These are phyloP conservation scores for Cylindrodendrum hubeiense DNA, from an alignment of 2,329 filamentous ascomycete species.

Conservation along the genomic window DNA sequence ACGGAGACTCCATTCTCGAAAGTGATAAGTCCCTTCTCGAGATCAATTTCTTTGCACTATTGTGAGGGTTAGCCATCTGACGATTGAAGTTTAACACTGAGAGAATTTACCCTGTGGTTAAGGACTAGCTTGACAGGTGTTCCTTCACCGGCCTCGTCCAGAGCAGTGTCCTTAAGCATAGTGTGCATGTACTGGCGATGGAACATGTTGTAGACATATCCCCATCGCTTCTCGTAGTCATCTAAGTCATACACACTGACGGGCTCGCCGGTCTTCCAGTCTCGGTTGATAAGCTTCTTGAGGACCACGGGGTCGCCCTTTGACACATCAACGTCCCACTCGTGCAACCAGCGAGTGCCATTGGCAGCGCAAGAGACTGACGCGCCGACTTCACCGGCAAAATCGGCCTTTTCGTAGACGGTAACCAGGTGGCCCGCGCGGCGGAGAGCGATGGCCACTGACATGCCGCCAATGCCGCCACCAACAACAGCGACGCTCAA, in stretches of 20 bases:
- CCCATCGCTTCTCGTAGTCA: constrained; percentile 76
- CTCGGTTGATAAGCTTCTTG: constrained; percentile 74
- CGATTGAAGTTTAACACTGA: too few species aligned
- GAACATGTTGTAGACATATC: constrained; percentile 77
- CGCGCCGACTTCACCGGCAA: constrained; percentile 75
- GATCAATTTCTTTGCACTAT: constrained; percentile 64
- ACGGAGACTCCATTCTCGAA: constrained; percentile 65
- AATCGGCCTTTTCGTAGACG: constrained; percentile 76
- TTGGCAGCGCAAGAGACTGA: constrained; percentile 78
- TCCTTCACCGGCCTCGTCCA: constrained; percentile 64
- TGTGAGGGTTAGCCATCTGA: background rate
- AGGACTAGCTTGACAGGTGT: constrained; percentile 65
- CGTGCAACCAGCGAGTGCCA: constrained; percentile 76
- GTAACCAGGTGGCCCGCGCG: constrained; percentile 63
- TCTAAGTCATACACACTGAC: constrained; percentile 73
- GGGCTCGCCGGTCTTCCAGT: constrained; percentile 77
- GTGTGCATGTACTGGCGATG: constrained; percentile 77
- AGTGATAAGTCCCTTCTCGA: constrained; percentile 60
- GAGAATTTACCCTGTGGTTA: constrained; percentile 63
- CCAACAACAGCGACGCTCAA: constrained; percentile 60
- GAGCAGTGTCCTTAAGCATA: constrained; percentile 73
- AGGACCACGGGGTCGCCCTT: constrained; percentile 76
- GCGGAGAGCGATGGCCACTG: constrained; percentile 59
- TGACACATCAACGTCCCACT: constrained; percentile 74
- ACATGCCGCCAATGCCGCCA: constrained; percentile 63